Evolutionary conservation across 2,329 filamentous ascomycete genomes (phyloP).

Genomic region (Massarina eburnea): DNA sequence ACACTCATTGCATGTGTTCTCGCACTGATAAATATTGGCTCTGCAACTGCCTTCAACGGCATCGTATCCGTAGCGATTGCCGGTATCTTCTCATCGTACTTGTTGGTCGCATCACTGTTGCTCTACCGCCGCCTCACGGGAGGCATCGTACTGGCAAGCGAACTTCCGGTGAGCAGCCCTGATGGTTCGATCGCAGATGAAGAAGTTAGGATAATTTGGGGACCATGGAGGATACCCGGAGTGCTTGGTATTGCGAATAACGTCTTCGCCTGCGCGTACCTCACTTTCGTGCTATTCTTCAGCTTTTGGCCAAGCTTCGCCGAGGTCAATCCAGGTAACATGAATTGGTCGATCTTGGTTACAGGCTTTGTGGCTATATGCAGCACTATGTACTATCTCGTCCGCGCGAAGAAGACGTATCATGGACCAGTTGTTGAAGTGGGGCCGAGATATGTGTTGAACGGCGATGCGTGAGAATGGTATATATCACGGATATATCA

Average conservation of each 20-base stretch:
- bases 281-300: slow-evolving; percentile 31
- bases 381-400: slow-evolving; percentile 24
- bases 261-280: slow-evolving; percentile 22
- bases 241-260: slow-evolving; percentile 24
- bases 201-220: slow-evolving; percentile 19
- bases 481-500: no score
- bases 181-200: slow-evolving; percentile 5
- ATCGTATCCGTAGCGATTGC: slow-evolving; percentile 32
- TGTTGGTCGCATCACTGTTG: slow-evolving; percentile 21
- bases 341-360: slow-evolving; percentile 34
- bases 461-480: no score
- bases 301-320: slow-evolving; percentile 27
- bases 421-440: slow-evolving; percentile 29
- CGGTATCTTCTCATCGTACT: slow-evolving; percentile 29
- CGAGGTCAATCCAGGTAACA: slow-evolving; percentile 17
- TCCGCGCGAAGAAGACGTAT: slow-evolving; percentile 28
- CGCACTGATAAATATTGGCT: slow-evolving; percentile 53
- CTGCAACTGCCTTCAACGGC: slow-evolving; percentile 27
- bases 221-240: slow-evolving; percentile 25
- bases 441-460: not conserved
- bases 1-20: slow-evolving; percentile 46
- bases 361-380: slow-evolving; percentile 18
- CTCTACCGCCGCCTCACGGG: slow-evolving; percentile 30
- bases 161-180: slow-evolving; percentile 2
- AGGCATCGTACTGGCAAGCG: slow-evolving; percentile 13